phyloP scores from a whole-genome alignment of 768 basidiomycete genomes.

The Crepidotus variabilis region DNA sequence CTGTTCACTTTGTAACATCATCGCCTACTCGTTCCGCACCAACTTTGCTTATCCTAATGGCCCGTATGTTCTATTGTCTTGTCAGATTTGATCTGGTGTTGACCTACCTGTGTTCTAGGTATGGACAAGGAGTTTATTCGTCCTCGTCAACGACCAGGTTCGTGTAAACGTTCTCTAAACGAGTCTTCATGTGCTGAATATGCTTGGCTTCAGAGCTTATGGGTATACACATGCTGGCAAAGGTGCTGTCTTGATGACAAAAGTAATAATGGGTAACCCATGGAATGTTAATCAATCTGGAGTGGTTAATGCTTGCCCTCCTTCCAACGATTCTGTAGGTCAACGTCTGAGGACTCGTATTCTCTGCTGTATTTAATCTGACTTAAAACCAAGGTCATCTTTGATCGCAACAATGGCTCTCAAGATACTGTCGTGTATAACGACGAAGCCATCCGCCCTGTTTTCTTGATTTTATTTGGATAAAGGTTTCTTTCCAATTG shows the following conservation, averaged over 20 bases:
- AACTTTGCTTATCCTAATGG: conserved; percentile 6
- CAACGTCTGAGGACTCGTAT: neutral
- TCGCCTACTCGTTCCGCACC: conserved; percentile 13
- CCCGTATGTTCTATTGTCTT: conserved; percentile 4
- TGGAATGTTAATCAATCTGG: conserved; percentile 3
- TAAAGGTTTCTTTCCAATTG: too few species aligned
- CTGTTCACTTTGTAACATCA: conserved; percentile 12
- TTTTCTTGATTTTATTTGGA: conserved; percentile 10
- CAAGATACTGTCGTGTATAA: conserved; percentile 17
- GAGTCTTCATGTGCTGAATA: neutral
- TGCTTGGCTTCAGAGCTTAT: neutral
- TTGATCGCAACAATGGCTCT: conserved; percentile 12
- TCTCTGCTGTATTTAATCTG: neutral
- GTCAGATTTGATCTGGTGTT: neutral
- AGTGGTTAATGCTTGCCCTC: conserved; percentile 9
- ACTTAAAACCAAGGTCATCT: conserved; percentile 6
- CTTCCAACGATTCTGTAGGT: conserved; percentile 12
- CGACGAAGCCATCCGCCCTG: conserved; percentile 17
- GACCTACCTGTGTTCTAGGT: conserved; percentile 1
- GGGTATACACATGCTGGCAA: conserved; percentile 6
- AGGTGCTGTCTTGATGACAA: conserved; percentile 11
- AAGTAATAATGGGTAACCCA: conserved; percentile 12
- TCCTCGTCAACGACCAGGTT: conserved; percentile 14
- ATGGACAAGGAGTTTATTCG: conserved; percentile 14
- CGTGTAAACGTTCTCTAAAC: neutral